phyloP scores from a whole-genome alignment of 2,329 filamentous ascomycete genomes.

The Lasiodiplodia hormozganensis region DNA sequence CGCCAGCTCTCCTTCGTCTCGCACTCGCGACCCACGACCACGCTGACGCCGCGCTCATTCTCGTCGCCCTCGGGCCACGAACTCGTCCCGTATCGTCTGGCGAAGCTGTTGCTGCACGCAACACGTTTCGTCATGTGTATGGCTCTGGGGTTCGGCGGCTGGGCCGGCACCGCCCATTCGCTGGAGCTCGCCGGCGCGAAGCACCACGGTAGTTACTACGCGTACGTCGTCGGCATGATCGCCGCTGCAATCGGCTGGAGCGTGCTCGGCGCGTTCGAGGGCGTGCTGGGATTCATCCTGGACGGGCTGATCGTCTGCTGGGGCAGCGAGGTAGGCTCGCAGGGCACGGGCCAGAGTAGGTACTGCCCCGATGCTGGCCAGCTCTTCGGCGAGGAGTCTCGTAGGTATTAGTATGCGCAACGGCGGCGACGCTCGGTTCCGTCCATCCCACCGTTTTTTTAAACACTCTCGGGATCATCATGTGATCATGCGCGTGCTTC shows the following conservation, averaged over 20 bases:
- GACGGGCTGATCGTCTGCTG: conserved; percentile 93
- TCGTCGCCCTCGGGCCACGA: conserved; percentile 53
- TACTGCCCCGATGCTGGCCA: conserved; percentile 93
- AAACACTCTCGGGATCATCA: not conserved
- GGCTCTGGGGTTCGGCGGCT: conserved; percentile 90
- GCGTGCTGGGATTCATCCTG: conserved; percentile 83
- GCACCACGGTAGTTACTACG: conserved; percentile 81
- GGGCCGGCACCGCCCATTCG: conserved; percentile 89
- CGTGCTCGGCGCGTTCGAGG: conserved; percentile 88
- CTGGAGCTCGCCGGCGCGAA: conserved; percentile 66
- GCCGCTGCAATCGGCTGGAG: conserved; percentile 96
- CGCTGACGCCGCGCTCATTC: conserved; percentile 53
- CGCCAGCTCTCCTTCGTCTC: conserved; percentile 83
- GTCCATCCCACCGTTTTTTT: no score
- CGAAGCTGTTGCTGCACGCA: conserved; percentile 89
- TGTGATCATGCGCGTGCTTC: not conserved
- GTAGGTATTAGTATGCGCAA: conserved; percentile 5
- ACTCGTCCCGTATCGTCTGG: conserved; percentile 85
- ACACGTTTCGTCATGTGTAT: conserved; percentile 91
- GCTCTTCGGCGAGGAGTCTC: conserved; percentile 74
- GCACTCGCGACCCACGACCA: conserved; percentile 75
- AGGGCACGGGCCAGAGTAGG: conserved; percentile 69
- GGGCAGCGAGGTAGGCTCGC: conserved; percentile 72
- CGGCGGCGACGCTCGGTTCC: no score
- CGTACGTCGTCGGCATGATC: conserved; percentile 90